Evolutionary conservation across 2,329 filamentous ascomycete genomes (phyloP).

Genomic region (Aspergillus sclerotialis): DNA sequence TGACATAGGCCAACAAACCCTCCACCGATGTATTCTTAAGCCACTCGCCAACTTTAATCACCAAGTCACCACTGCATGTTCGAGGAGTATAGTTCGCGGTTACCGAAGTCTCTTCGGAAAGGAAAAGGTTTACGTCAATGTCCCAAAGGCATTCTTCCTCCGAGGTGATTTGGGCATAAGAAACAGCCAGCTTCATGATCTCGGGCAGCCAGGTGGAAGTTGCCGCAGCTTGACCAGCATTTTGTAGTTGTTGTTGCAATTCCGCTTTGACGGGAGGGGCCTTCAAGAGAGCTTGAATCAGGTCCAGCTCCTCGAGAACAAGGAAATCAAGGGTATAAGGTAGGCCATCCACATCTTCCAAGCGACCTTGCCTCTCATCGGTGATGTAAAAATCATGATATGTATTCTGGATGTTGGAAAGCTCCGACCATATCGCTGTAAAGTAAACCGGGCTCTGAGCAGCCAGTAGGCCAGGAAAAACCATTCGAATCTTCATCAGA

Average conservation of each 20-base stretch:
- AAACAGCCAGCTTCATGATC: conserved; percentile 75
- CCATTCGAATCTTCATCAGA: conserved; percentile 75
- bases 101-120: conserved; percentile 90
- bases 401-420: conserved; percentile 62
- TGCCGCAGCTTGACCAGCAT: conserved; percentile 51
- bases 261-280: conserved; percentile 84
- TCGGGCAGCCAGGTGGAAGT: conserved; percentile 76
- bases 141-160: conserved; percentile 97
- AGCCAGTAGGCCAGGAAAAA: conserved; percentile 75
- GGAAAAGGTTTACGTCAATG: conserved; percentile 89
- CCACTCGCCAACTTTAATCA: conserved; percentile 92
- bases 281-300: conserved; percentile 83
- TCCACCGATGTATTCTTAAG: conserved; percentile 68
- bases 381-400: conserved; percentile 83
- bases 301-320: conserved; percentile 87
- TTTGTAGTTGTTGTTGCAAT: conserved; percentile 69
- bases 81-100: conserved; percentile 94
- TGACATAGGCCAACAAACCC: conserved; percentile 70
- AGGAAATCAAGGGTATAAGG: conserved; percentile 93
- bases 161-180: conserved; percentile 80
- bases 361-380: conserved; percentile 73
- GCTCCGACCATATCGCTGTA: conserved; percentile 80
- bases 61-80: conserved; percentile 82
- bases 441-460: conserved; percentile 80
- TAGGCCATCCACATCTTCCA: conserved; percentile 86